These are phyloP conservation scores for Gnetum montanum DNA, from an alignment of 75 land plant genomes.

Conservation along the genomic window DNA sequence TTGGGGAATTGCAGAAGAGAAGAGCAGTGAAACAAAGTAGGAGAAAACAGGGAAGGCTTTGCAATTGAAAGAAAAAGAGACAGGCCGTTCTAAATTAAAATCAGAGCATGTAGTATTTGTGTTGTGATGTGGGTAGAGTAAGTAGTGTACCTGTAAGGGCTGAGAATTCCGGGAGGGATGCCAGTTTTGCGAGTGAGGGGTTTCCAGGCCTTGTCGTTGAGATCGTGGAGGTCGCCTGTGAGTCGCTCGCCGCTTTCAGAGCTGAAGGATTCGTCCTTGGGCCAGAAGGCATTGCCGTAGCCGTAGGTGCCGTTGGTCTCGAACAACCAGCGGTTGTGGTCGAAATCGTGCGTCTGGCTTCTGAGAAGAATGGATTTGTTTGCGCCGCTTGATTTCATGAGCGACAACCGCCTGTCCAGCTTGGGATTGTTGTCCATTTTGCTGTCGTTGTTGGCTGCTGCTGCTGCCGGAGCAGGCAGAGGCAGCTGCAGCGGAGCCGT, in stretches of 20 bases:
- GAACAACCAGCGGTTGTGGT: slow-evolving; percentile 75
- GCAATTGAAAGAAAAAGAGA: too few species aligned
- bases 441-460: not conserved
- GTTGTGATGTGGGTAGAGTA: not conserved
- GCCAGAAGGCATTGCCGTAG: slow-evolving; percentile 69
- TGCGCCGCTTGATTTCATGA: slow-evolving; percentile 38
- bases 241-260: slow-evolving; percentile 11
- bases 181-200: slow-evolving; percentile 56
- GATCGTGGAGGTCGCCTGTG: slow-evolving; percentile 21
- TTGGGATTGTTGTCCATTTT: slow-evolving; percentile 6
- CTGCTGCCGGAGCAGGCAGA: slow-evolving; percentile 19
- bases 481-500: slow-evolving; percentile 14
- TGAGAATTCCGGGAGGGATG: slow-evolving; percentile 53
- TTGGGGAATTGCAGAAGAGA: not conserved
- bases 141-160: slow-evolving; percentile 63
- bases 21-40: not conserved
- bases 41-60: not conserved
- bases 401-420: slow-evolving; percentile 52
- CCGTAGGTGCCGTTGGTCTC: slow-evolving; percentile 83
- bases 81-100: not conserved
- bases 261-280: slow-evolving; percentile 23
- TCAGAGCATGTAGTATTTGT: not conserved
- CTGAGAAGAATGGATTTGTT: slow-evolving; percentile 34
- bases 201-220: slow-evolving; percentile 50
- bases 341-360: slow-evolving; percentile 52